Evolutionary conservation across 345 rosid species (phyloP).

Genomic region (Toxicodendron radicans): DNA sequence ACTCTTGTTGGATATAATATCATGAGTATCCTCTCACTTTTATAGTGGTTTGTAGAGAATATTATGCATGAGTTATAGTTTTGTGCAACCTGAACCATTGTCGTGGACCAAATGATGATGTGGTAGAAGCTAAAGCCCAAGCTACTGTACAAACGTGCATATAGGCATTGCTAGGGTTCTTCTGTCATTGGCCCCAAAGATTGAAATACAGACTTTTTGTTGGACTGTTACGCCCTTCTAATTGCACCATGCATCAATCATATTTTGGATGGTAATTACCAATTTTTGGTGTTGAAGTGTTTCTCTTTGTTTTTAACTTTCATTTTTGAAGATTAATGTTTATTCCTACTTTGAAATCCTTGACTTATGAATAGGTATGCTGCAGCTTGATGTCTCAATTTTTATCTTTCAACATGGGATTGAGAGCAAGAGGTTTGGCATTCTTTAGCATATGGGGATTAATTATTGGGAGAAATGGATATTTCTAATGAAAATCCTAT

Average conservation of each 20-base stretch:
- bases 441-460: neutral
- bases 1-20: neutral
- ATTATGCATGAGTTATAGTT: neutral
- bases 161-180: neutral
- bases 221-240: neutral
- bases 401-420: neutral
- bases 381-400: slow-evolving; percentile 9
- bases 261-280: neutral
- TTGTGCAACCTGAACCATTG: neutral
- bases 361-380: neutral
- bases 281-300: neutral
- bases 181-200: neutral
- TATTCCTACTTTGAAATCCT: slow-evolving; percentile 2
- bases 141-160: too few relatives aligned
- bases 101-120: neutral
- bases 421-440: neutral
- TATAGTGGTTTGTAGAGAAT: neutral
- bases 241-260: neutral
- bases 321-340: neutral
- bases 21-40: neutral
- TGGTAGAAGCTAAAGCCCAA: neutral
- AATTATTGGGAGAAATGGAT: neutral
- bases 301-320: neutral
- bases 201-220: neutral
- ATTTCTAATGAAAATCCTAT: neutral